phyloP scores from a whole-genome alignment of 1,284 basidiomycete genomes.

The Pisolithus thermaeus region DNA sequence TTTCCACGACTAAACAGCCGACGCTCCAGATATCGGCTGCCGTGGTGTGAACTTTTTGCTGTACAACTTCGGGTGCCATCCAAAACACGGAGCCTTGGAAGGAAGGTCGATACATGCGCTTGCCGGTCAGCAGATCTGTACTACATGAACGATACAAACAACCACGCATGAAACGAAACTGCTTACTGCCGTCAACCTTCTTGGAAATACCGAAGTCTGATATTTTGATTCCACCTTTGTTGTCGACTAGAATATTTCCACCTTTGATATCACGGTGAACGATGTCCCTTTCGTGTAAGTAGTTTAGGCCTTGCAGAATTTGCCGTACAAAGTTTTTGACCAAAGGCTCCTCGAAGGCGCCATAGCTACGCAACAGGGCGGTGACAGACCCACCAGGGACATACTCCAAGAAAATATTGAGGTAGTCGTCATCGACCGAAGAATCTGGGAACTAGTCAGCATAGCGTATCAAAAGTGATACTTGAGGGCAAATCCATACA shows the following conservation, averaged over 20 bases:
- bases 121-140: constrained; percentile 70
- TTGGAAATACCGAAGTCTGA: constrained; percentile 99
- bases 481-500: constrained; percentile 39
- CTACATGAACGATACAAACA: constrained; percentile 4
- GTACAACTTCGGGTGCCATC: constrained; percentile 99
- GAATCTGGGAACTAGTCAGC: constrained; percentile 53
- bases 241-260: constrained; percentile 96
- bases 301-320: constrained; percentile 87
- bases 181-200: constrained; percentile 89
- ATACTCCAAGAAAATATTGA: constrained; percentile 99
- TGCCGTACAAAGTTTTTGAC: constrained; percentile 95
- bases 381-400: constrained; percentile 97
- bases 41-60: constrained; percentile 88
- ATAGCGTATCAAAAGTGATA: background rate
- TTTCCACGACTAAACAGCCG: constrained; percentile 96
- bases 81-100: constrained; percentile 97
- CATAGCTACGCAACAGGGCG: constrained; percentile 88
- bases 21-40: constrained; percentile 99
- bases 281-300: constrained; percentile 92
- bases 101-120: constrained; percentile 81
- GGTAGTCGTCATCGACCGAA: constrained; percentile 78
- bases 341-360: constrained; percentile 93
- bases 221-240: constrained; percentile 98
- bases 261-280: constrained; percentile 99
- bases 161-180: constrained; percentile 5